A percentile compares a stretch with the other conserved stretches of the same genome.
Evolutionary conservation across 2,329 filamentous ascomycete genomes (phyloP).

Genomic region (Botrytis galanthina): DNA sequence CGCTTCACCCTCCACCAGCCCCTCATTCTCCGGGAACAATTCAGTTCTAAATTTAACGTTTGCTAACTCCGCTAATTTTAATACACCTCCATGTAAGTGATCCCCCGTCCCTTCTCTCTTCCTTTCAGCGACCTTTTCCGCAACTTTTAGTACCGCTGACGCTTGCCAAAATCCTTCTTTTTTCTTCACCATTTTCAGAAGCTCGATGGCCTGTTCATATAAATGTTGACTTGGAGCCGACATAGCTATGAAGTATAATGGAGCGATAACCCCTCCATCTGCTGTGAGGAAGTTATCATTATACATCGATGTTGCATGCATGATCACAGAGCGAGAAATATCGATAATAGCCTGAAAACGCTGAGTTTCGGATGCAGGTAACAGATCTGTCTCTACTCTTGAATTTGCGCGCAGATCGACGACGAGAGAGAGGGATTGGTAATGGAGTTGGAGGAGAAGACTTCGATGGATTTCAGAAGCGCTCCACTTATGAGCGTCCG

Average conservation of each 20-base stretch:
- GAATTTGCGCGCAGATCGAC: slow-evolving; percentile 15
- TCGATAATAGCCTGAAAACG: slow-evolving; percentile 18
- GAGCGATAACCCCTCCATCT: slow-evolving; percentile 25
- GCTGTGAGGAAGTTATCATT: slow-evolving; percentile 15
- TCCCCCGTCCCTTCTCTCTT: not conserved
- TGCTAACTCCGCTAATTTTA: not conserved
- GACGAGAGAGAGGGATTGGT: slow-evolving; percentile 2
- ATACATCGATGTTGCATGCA: not conserved
- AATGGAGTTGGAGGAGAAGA: slow-evolving; percentile 12
- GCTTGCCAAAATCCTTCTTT: slow-evolving; percentile 28
- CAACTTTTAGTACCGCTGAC: slow-evolving; percentile 18
- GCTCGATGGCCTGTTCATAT: slow-evolving; percentile 24
- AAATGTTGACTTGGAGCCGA: slow-evolving; percentile 12
- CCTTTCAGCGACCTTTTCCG: slow-evolving; percentile 20
- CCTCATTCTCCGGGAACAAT: not conserved
- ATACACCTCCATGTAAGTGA: not conserved
- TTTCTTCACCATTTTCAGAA: slow-evolving; percentile 21
- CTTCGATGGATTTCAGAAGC: not conserved
- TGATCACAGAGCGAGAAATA: slow-evolving; percentile 18
- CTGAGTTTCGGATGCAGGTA: not conserved
- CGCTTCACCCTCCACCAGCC: not conserved
- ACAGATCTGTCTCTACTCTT: not conserved
- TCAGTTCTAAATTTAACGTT: not conserved
- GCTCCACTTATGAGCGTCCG: not conserved
- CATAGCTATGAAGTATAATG: slow-evolving; percentile 28